Evolutionary conservation across 768 basidiomycete species (phyloP).

Genomic region (Russula foetens): DNA sequence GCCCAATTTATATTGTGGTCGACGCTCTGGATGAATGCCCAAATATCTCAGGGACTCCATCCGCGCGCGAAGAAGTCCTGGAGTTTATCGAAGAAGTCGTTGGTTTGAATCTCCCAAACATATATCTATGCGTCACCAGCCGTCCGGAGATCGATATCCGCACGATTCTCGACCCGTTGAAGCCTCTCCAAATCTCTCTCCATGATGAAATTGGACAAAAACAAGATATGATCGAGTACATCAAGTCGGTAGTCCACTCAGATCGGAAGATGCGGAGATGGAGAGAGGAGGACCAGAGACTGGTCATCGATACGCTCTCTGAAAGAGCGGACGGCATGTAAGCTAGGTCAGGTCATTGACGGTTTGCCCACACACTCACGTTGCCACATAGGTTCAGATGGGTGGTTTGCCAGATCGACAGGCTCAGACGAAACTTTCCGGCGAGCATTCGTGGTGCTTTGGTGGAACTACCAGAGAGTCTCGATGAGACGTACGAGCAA

Average conservation of each 20-base stretch:
- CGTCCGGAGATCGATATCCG: conserved; percentile 7
- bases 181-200: not conserved
- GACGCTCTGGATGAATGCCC: conserved; percentile 13
- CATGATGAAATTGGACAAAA: not conserved
- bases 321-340: conserved; percentile 7
- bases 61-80: conserved; percentile 1
- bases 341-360: no score
- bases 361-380: not conserved
- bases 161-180: not conserved
- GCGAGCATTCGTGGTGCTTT: not conserved
- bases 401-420: conserved; percentile 4
- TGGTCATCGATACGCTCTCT: not conserved
- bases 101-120: not conserved
- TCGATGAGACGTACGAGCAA: conserved; percentile 4
- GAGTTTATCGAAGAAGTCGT: not conserved
- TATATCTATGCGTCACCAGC: not conserved
- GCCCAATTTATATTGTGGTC: not conserved
- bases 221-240: not conserved
- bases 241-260: not conserved
- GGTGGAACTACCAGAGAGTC: not conserved
- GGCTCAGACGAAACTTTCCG: not conserved
- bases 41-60: not conserved
- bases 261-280: conserved; percentile 6
- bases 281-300: not conserved
- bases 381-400: conserved; percentile 1